A percentile compares a stretch with the other conserved stretches of the same genome.
phyloP scores from a whole-genome alignment of 2,329 filamentous ascomycete genomes.

The Rutstroemia sp. region DNA sequence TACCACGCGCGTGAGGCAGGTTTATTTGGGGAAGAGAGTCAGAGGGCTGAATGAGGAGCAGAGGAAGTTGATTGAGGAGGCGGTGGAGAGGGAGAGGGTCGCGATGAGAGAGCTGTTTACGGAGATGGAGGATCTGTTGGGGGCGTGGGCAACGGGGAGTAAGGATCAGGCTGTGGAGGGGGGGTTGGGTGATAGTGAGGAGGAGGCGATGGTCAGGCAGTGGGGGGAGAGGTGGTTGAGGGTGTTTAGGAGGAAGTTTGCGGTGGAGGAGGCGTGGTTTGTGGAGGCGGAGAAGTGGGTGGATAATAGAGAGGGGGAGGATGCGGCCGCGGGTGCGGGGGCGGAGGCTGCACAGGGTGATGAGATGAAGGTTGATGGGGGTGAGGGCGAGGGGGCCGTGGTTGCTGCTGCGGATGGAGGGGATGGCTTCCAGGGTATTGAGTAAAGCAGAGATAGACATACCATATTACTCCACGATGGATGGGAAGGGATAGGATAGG shows the following conservation, averaged over 20 bases:
- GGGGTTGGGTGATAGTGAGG: constrained; percentile 36
- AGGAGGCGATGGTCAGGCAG: constrained; percentile 57
- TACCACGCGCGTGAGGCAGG: constrained; percentile 75
- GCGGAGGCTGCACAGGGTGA: neutral
- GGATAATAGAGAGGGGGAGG: constrained; percentile 11
- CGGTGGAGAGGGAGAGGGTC: constrained; percentile 59
- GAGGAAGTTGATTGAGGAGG: constrained; percentile 48
- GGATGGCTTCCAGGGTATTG: neutral
- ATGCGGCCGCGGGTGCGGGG: constrained; percentile 3
- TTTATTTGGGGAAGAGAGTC: constrained; percentile 57
- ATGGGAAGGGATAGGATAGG: neutral
- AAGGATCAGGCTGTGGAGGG: constrained; percentile 70
- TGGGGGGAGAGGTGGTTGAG: constrained; percentile 86
- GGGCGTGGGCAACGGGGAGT: constrained; percentile 62
- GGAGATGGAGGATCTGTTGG: constrained; percentile 70
- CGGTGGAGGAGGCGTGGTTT: constrained; percentile 72
- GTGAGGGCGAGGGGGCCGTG: neutral
- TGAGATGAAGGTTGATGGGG: neutral
- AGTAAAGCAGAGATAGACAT: neutral
- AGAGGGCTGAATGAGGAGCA: constrained; percentile 45
- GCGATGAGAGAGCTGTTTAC: constrained; percentile 75
- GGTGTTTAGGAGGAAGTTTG: constrained; percentile 73
- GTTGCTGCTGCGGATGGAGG: neutral
- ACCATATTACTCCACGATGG: neutral
- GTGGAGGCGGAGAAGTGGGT: constrained; percentile 31